Evolutionary conservation across 352 stramenopile species (phyloP).

Genomic region (Globisporangium splendens): DNA sequence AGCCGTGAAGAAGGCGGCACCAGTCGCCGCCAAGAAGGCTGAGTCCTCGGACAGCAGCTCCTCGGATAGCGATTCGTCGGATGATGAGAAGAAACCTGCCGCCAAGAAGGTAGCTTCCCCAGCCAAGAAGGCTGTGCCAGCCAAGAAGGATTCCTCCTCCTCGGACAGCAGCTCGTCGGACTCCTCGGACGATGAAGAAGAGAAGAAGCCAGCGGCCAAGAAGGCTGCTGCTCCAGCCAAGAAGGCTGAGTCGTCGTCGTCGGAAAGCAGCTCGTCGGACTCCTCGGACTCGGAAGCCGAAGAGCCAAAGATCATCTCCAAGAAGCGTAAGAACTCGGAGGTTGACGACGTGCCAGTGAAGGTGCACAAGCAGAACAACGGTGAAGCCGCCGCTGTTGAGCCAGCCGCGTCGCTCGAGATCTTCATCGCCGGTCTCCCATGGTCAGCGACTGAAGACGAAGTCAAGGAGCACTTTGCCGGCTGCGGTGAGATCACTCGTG

Average conservation of each 20-base stretch:
- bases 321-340: constrained; percentile 85
- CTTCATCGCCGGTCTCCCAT: constrained; percentile 95
- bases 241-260: constrained; percentile 32
- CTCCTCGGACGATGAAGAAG: constrained; percentile 37
- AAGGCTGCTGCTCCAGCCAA: constrained; percentile 45
- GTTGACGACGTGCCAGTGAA: constrained; percentile 55
- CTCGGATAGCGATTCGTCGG: constrained; percentile 6
- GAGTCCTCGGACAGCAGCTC: constrained; percentile 11
- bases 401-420: constrained; percentile 57
- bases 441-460: constrained; percentile 92
- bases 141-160: constrained; percentile 40
- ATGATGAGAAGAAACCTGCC: constrained; percentile 7
- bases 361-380: constrained; percentile 73
- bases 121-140: constrained; percentile 33
- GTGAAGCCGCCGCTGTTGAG: constrained; percentile 45
- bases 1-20: constrained; percentile 12
- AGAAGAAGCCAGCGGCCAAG: constrained; percentile 32
- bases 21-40: not conserved
- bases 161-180: constrained; percentile 34
- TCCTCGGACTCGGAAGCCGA: constrained; percentile 56
- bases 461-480: constrained; percentile 92
- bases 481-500: constrained; percentile 86
- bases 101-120: not conserved
- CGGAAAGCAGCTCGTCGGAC: constrained; percentile 36
- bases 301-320: constrained; percentile 58